phyloP scores from a whole-genome alignment of 140 eudicot species.

The Ambrosia hybrid region DNA sequence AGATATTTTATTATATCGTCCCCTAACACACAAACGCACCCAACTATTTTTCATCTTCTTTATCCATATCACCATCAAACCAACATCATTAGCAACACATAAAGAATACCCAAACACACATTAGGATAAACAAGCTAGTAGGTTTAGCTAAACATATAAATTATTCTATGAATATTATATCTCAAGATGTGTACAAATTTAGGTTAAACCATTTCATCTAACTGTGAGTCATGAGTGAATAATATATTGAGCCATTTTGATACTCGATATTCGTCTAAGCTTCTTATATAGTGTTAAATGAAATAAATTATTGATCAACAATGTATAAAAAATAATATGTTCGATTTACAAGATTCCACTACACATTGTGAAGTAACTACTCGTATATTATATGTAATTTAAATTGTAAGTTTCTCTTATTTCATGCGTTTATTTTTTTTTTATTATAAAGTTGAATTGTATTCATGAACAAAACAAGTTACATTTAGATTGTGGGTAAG shows the following conservation, averaged over 20 bases:
- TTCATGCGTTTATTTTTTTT: too few species aligned
- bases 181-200: background rate
- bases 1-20: constrained; percentile 20
- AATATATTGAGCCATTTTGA: too few species aligned
- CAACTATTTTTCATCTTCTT: constrained; percentile 1
- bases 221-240: too few species aligned
- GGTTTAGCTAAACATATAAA: background rate
- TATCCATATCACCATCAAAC: constrained; percentile 11
- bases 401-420: too few species aligned
- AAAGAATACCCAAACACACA: background rate
- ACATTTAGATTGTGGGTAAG: too few species aligned
- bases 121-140: constrained; percentile 1
- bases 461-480: too few species aligned
- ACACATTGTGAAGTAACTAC: too few species aligned
- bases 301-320: background rate
- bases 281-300: background rate
- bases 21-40: background rate
- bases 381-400: too few species aligned
- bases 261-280: background rate
- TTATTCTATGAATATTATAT: background rate
- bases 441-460: too few species aligned
- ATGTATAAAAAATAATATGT: background rate
- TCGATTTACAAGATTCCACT: too few species aligned
- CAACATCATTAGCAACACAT: background rate
- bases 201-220: too few species aligned